A percentile compares a stretch with the other conserved stretches of the same genome.
Conservation (phyloP, 108 stramenopile species). For the Nitzschia sp. region DNA sequence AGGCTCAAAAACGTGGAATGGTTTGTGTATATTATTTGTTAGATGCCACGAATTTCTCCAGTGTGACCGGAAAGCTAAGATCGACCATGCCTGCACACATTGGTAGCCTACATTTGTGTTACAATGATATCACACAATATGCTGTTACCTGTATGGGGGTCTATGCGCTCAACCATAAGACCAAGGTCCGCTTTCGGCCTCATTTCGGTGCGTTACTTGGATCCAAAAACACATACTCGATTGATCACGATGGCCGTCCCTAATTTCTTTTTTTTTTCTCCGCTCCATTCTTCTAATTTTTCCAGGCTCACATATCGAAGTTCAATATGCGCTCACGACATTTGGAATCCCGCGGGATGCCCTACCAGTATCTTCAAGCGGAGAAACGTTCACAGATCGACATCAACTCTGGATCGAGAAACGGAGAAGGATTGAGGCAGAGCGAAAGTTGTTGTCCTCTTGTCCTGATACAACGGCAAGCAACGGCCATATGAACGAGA, state of each 20-base stretch:
- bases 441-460: not conserved
- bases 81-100: constrained; percentile 8
- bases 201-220: constrained; percentile 14
- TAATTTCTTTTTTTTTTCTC: not conserved
- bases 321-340: constrained; percentile 13
- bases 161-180: constrained; percentile 4
- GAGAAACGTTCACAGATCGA: not conserved
- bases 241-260: too few species aligned
- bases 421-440: not conserved
- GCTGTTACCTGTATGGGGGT: constrained; percentile 10
- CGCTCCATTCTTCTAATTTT: too few species aligned
- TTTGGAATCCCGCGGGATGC: constrained; percentile 23
- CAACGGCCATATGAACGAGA: constrained; percentile 1
- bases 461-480: too few species aligned
- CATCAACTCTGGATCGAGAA: constrained; percentile 1
- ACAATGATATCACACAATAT: constrained; percentile 13
- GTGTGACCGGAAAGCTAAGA: not conserved
- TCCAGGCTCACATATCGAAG: constrained; percentile 35
- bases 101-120: constrained; percentile 19
- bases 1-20: constrained; percentile 12
- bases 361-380: constrained; percentile 7
- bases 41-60: constrained; percentile 11
- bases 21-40: constrained; percentile 17
- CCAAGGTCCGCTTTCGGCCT: constrained; percentile 20
- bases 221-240: not conserved